Evolutionary conservation across 495 filamentous ascomycete genomes (phyloP).

Genomic region (Ramalina peruviana): DNA sequence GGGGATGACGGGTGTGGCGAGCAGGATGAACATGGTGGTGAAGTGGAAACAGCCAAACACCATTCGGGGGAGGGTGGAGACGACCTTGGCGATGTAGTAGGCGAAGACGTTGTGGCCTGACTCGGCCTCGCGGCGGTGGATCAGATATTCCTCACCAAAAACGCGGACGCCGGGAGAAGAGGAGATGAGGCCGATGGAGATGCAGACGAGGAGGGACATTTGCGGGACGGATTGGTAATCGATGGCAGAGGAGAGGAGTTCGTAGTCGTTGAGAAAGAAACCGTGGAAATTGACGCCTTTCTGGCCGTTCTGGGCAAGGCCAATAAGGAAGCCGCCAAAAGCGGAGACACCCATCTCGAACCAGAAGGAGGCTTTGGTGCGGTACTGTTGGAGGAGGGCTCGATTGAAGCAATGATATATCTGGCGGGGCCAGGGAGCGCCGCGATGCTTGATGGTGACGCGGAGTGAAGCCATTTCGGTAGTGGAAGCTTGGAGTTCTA

Average conservation of each 20-base stretch:
- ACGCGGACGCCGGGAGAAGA: slow-evolving; percentile 38
- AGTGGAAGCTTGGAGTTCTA: background rate
- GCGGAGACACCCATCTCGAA: slow-evolving; percentile 38
- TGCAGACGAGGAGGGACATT: slow-evolving; percentile 32
- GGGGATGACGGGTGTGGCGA: slow-evolving; percentile 33
- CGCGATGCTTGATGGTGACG: slow-evolving; percentile 29
- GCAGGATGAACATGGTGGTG: slow-evolving; percentile 34
- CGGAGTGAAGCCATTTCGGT: slow-evolving; percentile 14
- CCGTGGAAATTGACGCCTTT: slow-evolving; percentile 40
- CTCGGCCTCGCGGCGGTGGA: slow-evolving; percentile 25
- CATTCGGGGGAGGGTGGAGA: slow-evolving; percentile 35
- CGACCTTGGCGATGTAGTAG: slow-evolving; percentile 42
- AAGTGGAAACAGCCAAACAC: slow-evolving; percentile 39
- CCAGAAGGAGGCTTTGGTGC: slow-evolving; percentile 30
- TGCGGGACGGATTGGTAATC: slow-evolving; percentile 34
- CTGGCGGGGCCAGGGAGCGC: slow-evolving; percentile 34
- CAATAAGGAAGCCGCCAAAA: slow-evolving; percentile 38
- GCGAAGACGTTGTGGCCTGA: slow-evolving; percentile 34
- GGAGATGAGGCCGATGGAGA: slow-evolving; percentile 41
- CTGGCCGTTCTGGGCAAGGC: slow-evolving; percentile 31
- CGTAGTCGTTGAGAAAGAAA: slow-evolving; percentile 33
- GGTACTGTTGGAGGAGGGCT: slow-evolving; percentile 40
- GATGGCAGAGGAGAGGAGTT: slow-evolving; percentile 34
- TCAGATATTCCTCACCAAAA: slow-evolving; percentile 43
- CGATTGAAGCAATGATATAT: slow-evolving; percentile 33